A percentile compares a stretch with the other conserved stretches of the same genome.
Evolutionary conservation across 1,284 basidiomycete genomes (phyloP).

Genomic region (Athelia psychrophila): DNA sequence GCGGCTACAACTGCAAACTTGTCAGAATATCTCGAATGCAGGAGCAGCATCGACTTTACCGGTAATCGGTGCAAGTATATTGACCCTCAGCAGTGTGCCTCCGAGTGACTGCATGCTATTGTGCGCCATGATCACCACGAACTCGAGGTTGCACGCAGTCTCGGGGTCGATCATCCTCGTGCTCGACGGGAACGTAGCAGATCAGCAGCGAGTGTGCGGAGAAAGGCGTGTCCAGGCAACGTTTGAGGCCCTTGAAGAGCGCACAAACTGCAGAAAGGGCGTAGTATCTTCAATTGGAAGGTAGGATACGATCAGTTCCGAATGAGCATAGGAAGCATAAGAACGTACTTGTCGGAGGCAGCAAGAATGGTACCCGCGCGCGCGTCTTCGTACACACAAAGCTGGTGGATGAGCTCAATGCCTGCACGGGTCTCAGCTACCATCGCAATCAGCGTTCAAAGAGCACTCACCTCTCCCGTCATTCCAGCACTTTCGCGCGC

Average conservation of each 20-base stretch:
- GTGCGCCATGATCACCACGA: constrained; percentile 71
- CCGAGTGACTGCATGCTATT: constrained; percentile 67
- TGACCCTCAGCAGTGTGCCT: constrained; percentile 77
- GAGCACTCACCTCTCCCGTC: constrained; percentile 59
- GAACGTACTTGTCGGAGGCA: constrained; percentile 70
- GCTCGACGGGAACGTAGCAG: constrained; percentile 73
- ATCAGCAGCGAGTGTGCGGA: constrained; percentile 75
- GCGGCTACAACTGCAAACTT: constrained; percentile 49
- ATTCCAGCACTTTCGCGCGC: constrained; percentile 82
- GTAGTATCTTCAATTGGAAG: constrained; percentile 64
- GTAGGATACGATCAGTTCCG: neutral
- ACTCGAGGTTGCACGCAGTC: constrained; percentile 82
- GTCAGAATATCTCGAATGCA: neutral
- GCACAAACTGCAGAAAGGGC: constrained; percentile 83
- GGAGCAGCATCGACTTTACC: constrained; percentile 35
- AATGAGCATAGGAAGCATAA: constrained; percentile 7
- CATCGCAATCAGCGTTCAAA: neutral
- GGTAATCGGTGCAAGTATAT: constrained; percentile 82
- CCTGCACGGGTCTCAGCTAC: constrained; percentile 46
- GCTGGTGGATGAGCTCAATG: constrained; percentile 70
- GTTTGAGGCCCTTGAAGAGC: constrained; percentile 79
- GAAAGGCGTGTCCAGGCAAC: constrained; percentile 66
- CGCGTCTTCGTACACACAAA: constrained; percentile 76
- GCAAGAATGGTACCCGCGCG: constrained; percentile 74
- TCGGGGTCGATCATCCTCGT: constrained; percentile 93